Evolutionary conservation across 345 rosid genomes (phyloP), one percentile per base, ranked within the genome.

Genomic region (Orychophragmus violaceus): DNA sequence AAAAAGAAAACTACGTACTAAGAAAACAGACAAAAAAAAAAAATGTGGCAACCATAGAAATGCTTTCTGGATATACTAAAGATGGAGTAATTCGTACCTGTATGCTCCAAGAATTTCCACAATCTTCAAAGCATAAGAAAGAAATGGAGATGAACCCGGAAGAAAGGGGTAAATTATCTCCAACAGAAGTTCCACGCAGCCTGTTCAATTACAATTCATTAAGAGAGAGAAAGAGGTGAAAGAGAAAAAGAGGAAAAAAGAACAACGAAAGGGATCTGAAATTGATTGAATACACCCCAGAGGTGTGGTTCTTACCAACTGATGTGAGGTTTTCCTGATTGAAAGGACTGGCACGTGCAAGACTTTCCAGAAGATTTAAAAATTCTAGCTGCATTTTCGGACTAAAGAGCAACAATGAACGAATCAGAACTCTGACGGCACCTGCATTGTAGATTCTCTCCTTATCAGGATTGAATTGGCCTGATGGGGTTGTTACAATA

Each of bases 251-350:
- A 77, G 46, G 32, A 76, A 68, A 74, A 72, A 63, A 6, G 45
- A 65, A 58, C 18, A 59, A 45, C 29, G 8, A 64, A 12, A 39
- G 28, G 60, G 37, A 49, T 64, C 64, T 13, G 22, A 35, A 53
- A 70, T 33, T 51, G 36, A 76, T 19, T 45, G 46, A 69, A 46
- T 41, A 61, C 36, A n/a, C 29, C 39, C 17, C 53, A 24, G 71
- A 32, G 59, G 22, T 55, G 52, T 12, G 35, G 64, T 77, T 75
- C 97, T 71, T 81, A 94, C 99, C 99, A 69, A 85, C 79, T 46
- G 97, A 90, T 33, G 95, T 88, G 63, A 94, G 96, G 71, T 77
- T 87, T 85, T 94, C 97, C 84, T 90, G 87, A 81, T 94, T 94
- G 76, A 87, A 90, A 68, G 97, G 77, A 53, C 96, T 81, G 72